A percentile compares a stretch with the other conserved stretches of the same genome.
Conservation (phyloP, 2,329 filamentous ascomycete species). For the Dryadomyces quercivorus region DNA sequence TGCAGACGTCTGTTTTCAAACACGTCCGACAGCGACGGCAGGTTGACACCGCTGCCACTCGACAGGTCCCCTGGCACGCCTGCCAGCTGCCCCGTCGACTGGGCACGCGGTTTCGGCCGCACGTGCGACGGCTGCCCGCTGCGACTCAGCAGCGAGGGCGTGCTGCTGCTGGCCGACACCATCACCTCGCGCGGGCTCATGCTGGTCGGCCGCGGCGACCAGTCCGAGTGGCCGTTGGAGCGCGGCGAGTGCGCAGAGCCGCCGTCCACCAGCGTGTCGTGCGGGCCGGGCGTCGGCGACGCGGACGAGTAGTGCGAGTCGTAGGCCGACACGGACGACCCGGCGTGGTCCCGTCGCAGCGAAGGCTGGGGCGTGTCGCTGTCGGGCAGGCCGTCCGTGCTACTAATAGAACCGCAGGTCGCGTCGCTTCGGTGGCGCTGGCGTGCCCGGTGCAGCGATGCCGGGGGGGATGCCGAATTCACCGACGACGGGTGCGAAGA, state of each 20-base stretch:
- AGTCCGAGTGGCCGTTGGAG: conserved; percentile 15
- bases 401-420: conserved; percentile 29
- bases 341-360: conserved; percentile 27
- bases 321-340: conserved; percentile 32
- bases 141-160: too few relatives aligned
- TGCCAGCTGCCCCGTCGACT: conserved; percentile 13
- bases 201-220: conserved; percentile 16
- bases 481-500: conserved; percentile 4
- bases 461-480: conserved; percentile 17
- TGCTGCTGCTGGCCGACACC: too few relatives aligned
- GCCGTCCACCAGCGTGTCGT: conserved; percentile 27
- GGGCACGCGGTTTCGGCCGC: conserved; percentile 12
- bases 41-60: conserved; percentile 18
- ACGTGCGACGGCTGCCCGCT: neutral
- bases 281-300: conserved; percentile 21
- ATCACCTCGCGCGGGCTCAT: conserved; percentile 9
- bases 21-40: conserved; percentile 36
- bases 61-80: too few relatives aligned
- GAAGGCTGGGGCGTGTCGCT: conserved; percentile 26
- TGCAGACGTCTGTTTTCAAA: conserved; percentile 24
- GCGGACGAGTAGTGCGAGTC: conserved; percentile 34
- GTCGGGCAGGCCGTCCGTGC: conserved; percentile 30
- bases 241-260: conserved; percentile 29
- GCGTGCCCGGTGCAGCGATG: conserved; percentile 8
- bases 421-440: conserved; percentile 27